phyloP scores from a whole-genome alignment of 495 filamentous ascomycete genomes.

The Filosporella fistucella region DNA sequence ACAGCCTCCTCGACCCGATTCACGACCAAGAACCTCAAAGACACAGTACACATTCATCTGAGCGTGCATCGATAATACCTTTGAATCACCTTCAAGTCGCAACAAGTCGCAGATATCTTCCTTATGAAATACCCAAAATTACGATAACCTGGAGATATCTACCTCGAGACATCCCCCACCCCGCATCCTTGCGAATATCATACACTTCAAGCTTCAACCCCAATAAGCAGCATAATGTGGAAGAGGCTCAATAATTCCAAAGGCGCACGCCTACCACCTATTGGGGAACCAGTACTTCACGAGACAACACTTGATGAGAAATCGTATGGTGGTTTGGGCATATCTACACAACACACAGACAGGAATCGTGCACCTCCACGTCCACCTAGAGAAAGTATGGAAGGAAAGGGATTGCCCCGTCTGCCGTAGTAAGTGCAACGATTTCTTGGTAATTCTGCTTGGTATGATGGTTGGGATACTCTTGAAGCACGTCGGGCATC shows the following conservation, averaged over 20 bases:
- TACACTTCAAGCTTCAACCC: conserved; percentile 3
- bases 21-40: too few relatives aligned
- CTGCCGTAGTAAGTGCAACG: conserved; percentile 23
- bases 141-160: too few relatives aligned
- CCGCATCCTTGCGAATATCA: conserved; percentile 11
- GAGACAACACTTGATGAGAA: conserved; percentile 11
- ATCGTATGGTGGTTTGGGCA: conserved; percentile 5
- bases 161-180: not conserved
- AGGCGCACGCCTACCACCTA: conserved; percentile 11
- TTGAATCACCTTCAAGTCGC: too few relatives aligned
- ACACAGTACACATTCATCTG: too few relatives aligned
- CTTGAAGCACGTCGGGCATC: too few relatives aligned
- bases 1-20: too few relatives aligned
- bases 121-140: too few relatives aligned
- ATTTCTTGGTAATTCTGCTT: too few relatives aligned
- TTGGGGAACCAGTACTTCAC: conserved; percentile 3
- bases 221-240: conserved; percentile 20
- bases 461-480: too few relatives aligned
- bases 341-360: not conserved
- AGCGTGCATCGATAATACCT: too few relatives aligned
- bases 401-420: conserved; percentile 5
- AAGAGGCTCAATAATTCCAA: conserved; percentile 21
- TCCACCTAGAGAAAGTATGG: conserved; percentile 11
- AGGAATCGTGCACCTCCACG: conserved; percentile 4
- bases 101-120: too few relatives aligned